Evolutionary conservation across 768 basidiomycete species (phyloP).

Genomic region (Termitomyces sp.): DNA sequence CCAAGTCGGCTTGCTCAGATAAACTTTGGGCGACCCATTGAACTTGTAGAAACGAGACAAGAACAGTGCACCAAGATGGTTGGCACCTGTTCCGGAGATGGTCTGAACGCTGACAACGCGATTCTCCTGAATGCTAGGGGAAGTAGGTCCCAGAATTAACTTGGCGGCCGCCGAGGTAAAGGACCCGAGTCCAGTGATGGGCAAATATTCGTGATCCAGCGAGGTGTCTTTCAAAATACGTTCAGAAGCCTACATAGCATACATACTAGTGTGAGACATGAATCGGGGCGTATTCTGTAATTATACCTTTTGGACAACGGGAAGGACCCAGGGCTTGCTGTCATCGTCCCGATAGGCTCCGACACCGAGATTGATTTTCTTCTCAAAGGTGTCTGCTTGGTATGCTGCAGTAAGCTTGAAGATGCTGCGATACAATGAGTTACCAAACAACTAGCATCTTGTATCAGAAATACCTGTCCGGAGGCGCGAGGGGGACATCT

Average conservation of each 20-base stretch:
- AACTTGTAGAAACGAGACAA: constrained; percentile 76
- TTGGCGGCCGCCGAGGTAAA: constrained; percentile 80
- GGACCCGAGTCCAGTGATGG: constrained; percentile 81
- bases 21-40: constrained; percentile 63
- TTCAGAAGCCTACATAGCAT: constrained; percentile 54
- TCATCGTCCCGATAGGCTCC: constrained; percentile 89
- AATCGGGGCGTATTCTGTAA: not conserved
- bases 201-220: constrained; percentile 89
- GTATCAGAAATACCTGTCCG: constrained; percentile 54
- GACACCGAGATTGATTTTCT: constrained; percentile 90
- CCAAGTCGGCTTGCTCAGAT: constrained; percentile 94
- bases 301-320: constrained; percentile 79
- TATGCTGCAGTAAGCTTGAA: constrained; percentile 88
- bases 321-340: constrained; percentile 87
- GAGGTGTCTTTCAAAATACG: constrained; percentile 61
- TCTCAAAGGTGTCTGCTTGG: constrained; percentile 67
- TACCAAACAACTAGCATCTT: not conserved
- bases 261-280: not conserved
- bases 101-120: constrained; percentile 84
- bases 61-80: constrained; percentile 89
- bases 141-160: constrained; percentile 72
- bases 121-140: constrained; percentile 61
- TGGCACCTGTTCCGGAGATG: constrained; percentile 93
- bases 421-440: constrained; percentile 45
- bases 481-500: constrained; percentile 74